Conservation (phyloP, 2,329 filamentous ascomycete species). For the Sporothrix pallida region DNA sequence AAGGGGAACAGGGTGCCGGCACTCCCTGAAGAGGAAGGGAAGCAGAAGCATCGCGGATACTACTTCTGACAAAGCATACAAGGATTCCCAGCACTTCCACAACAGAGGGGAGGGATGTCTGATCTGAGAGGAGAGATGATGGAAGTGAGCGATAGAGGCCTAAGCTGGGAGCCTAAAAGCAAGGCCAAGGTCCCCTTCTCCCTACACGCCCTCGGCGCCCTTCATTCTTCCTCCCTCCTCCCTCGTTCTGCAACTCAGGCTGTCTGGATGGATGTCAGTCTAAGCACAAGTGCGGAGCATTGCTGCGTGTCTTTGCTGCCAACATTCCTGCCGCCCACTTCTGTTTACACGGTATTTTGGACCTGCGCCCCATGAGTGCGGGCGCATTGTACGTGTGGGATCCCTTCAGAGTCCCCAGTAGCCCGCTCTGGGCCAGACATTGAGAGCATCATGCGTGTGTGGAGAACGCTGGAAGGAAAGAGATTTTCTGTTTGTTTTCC, state of each 20-base stretch:
- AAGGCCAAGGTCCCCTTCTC: not conserved
- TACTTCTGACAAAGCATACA: no score
- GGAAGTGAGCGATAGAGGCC: not conserved
- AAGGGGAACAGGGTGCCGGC: not conserved
- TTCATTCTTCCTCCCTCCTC: slow-evolving; percentile 22
- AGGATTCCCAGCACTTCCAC: no score
- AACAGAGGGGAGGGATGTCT: not conserved
- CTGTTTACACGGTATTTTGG: slow-evolving; percentile 13
- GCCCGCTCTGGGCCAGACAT: not conserved
- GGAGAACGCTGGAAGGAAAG: slow-evolving; percentile 25
- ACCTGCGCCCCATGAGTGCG: not conserved
- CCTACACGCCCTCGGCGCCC: not conserved
- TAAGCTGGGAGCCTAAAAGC: not conserved
- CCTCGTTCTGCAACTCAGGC: slow-evolving; percentile 5
- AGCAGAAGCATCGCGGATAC: slow-evolving; percentile 2
- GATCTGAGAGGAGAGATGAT: not conserved
- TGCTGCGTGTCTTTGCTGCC: not conserved
- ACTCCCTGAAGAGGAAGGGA: slow-evolving; percentile 18
- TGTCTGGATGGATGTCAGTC: not conserved
- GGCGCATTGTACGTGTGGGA: slow-evolving; percentile 8
- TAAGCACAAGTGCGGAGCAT: not conserved
- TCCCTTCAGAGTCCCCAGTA: slow-evolving; percentile 5
- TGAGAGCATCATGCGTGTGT: slow-evolving; percentile 31
- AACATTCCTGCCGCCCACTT: slow-evolving; percentile 24
- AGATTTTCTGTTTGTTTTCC: slow-evolving; percentile 31